These are phyloP conservation scores for Gentiana dahurica DNA, from an alignment of 257 asterid species.

Conservation along the genomic window DNA sequence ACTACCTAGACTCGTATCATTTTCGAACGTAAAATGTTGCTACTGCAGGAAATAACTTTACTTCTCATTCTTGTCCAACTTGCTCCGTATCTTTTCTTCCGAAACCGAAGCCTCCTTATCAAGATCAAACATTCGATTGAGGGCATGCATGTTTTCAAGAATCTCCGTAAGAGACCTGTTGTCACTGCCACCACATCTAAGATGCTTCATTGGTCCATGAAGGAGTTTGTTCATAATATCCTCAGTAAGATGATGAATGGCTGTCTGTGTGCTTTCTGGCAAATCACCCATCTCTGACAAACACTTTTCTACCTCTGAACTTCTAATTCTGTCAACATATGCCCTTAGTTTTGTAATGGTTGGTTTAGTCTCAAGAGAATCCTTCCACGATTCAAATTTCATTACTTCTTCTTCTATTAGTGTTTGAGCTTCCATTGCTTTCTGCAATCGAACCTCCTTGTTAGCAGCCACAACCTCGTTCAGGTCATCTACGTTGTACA, in stretches of 20 bases:
- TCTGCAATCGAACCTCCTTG: slow-evolving; percentile 76
- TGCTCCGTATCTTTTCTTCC: slow-evolving; percentile 85
- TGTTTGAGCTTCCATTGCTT: slow-evolving; percentile 89
- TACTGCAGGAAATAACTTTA: slow-evolving; percentile 5
- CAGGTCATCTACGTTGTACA: slow-evolving; percentile 86
- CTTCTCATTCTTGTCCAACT: slow-evolving; percentile 75
- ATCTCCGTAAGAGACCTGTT: slow-evolving; percentile 88
- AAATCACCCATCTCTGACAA: slow-evolving; percentile 88
- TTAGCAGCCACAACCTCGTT: slow-evolving; percentile 95
- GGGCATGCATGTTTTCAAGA: slow-evolving; percentile 92
- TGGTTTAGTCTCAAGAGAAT: slow-evolving; percentile 84
- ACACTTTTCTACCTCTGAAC: slow-evolving; percentile 81
- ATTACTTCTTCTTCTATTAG: slow-evolving; percentile 75
- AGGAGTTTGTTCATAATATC: slow-evolving; percentile 90
- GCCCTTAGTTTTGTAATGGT: slow-evolving; percentile 92
- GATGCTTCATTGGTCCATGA: slow-evolving; percentile 97
- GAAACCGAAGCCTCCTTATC: slow-evolving; percentile 76
- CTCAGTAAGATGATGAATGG: slow-evolving; percentile 81
- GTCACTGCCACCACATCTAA: slow-evolving; percentile 95
- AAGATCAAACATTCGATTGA: slow-evolving; percentile 77
- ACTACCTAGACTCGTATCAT: too few relatives aligned
- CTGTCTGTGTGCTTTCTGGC: slow-evolving; percentile 64
- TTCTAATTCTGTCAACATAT: slow-evolving; percentile 78
- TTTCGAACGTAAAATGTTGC: too few relatives aligned
- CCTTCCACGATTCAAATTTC: slow-evolving; percentile 92